These are phyloP conservation scores for Euphrasia arctica DNA, from an alignment of 305 asterid genomes.

Conservation along the genomic window DNA sequence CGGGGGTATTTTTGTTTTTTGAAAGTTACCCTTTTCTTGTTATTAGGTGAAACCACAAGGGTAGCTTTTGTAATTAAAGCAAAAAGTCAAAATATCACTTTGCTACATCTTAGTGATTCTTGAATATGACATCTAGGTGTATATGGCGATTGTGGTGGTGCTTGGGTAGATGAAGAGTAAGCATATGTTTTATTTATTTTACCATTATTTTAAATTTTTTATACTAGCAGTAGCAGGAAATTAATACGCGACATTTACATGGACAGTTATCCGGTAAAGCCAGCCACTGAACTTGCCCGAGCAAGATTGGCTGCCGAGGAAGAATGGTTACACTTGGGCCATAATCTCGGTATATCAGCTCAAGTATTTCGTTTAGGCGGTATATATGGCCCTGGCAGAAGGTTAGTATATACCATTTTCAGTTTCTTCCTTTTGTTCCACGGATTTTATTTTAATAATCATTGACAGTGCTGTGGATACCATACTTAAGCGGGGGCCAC, in stretches of 20 bases:
- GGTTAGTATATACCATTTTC: slow-evolving; percentile 36
- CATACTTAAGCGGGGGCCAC: slow-evolving; percentile 56
- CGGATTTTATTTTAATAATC: background rate
- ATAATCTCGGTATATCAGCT: slow-evolving; percentile 46
- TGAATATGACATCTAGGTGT: slow-evolving; percentile 52
- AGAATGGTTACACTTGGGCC: slow-evolving; percentile 69
- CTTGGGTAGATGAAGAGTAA: slow-evolving; percentile 88
- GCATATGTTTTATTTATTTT: slow-evolving; percentile 26
- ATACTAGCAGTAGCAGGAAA: too few species aligned
- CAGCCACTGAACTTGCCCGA: slow-evolving; percentile 43
- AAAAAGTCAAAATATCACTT: background rate
- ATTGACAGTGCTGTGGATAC: slow-evolving; percentile 81
- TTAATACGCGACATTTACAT: slow-evolving; percentile 21
- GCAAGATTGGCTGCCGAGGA: slow-evolving; percentile 76
- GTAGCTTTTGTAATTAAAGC: too few species aligned
- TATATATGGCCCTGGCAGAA: slow-evolving; percentile 93
- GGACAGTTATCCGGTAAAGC: slow-evolving; percentile 52
- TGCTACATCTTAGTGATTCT: slow-evolving; percentile 13
- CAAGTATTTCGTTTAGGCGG: slow-evolving; percentile 92
- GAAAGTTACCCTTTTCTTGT: too few species aligned
- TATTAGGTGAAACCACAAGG: too few species aligned
- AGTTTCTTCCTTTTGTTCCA: background rate
- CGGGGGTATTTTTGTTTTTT: too few species aligned
- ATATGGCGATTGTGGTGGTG: slow-evolving; percentile 83
- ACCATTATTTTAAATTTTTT: too few species aligned